phyloP scores from a whole-genome alignment of 495 filamentous ascomycete genomes.

The Talaromyces ruber region DNA sequence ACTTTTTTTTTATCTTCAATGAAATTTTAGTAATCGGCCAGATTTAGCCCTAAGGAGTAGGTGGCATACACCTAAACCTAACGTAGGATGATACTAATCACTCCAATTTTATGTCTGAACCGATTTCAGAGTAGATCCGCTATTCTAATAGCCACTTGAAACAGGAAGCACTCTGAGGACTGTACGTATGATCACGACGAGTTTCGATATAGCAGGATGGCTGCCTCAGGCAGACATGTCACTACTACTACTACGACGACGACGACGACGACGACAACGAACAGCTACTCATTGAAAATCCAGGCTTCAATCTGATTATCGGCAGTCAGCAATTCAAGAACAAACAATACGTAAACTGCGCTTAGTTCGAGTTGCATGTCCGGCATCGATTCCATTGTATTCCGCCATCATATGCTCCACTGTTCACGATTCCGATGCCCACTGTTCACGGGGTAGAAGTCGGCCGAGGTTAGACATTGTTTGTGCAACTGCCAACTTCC shows the following conservation, averaged over 20 bases:
- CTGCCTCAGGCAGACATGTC: background rate
- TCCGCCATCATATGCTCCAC: too few species aligned
- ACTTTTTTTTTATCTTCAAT: background rate
- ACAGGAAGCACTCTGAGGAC: background rate
- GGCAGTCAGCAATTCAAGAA: background rate
- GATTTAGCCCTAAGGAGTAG: background rate
- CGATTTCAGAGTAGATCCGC: background rate
- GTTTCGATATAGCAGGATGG: background rate
- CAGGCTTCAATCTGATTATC: background rate
- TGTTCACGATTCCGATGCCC: background rate
- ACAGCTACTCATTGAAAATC: background rate
- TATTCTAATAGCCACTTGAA: too few species aligned
- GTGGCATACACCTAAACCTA: background rate
- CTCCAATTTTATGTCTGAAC: background rate
- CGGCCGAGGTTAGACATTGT: background rate
- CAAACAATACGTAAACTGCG: background rate
- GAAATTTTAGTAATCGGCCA: background rate
- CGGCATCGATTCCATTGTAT: background rate
- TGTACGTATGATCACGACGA: background rate
- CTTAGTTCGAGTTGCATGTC: background rate
- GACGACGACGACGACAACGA: too few species aligned
- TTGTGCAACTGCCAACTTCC: background rate
- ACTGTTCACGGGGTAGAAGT: background rate
- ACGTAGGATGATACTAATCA: background rate
- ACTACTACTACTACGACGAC: background rate